A percentile compares a stretch with the other conserved stretches of the same genome.
phyloP scores from a whole-genome alignment of 441 rosid species.

The Euphorbia schlechtendalii region DNA sequence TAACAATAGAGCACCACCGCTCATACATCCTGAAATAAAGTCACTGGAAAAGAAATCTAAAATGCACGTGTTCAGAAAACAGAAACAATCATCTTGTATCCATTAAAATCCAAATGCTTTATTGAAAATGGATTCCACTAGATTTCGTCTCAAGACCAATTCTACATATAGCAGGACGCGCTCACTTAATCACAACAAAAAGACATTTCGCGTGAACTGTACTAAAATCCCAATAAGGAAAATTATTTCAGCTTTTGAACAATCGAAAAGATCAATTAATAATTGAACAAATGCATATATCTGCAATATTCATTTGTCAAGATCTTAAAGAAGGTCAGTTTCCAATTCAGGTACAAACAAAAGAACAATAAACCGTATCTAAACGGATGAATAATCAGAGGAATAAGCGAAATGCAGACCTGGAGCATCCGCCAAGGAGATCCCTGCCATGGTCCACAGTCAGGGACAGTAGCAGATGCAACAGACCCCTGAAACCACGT shows the following conservation, averaged over 20 bases:
- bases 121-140: background rate
- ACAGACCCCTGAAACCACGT: slow-evolving; percentile 73
- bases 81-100: background rate
- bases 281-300: background rate
- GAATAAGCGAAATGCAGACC: slow-evolving; percentile 28
- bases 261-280: background rate
- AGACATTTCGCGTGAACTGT: background rate
- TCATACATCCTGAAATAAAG: background rate
- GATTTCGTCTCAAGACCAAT: background rate
- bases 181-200: background rate
- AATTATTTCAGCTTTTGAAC: background rate
- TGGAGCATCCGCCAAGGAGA: slow-evolving; percentile 92
- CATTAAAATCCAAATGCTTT: background rate
- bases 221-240: background rate
- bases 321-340: background rate
- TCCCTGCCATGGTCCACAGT: slow-evolving; percentile 51
- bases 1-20: background rate
- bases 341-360: background rate
- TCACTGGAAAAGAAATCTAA: background rate
- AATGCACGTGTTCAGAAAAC: background rate
- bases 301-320: background rate
- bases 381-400: background rate
- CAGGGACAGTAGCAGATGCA: slow-evolving; percentile 30
- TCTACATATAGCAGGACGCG: background rate
- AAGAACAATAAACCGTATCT: background rate